Conservation (phyloP, 1,139 yeast species). For the Diutina sp. region DNA sequence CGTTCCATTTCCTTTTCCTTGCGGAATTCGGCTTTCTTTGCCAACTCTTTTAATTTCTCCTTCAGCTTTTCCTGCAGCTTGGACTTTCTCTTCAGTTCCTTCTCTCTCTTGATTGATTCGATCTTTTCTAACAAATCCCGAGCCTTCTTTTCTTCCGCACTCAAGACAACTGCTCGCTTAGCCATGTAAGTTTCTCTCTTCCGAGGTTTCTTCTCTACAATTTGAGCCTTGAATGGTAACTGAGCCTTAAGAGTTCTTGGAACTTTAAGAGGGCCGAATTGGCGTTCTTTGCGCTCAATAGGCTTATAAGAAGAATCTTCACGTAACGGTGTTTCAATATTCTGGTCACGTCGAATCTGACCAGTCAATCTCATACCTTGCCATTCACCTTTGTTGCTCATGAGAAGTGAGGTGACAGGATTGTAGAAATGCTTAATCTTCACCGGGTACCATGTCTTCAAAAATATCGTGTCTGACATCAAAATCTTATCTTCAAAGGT, state of each 20-base stretch:
- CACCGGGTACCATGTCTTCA: constrained; percentile 97
- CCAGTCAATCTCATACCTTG: constrained; percentile 95
- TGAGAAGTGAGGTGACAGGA: constrained; percentile 84
- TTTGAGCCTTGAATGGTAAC: constrained; percentile 87
- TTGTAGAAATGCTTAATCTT: constrained; percentile 83
- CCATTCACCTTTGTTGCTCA: constrained; percentile 76
- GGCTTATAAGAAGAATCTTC: constrained; percentile 63
- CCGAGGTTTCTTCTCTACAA: constrained; percentile 48
- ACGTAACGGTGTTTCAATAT: constrained; percentile 52
- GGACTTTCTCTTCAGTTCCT: constrained; percentile 63
- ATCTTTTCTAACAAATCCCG: constrained; percentile 82
- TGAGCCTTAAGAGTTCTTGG: constrained; percentile 67
- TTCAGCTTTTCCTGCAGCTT: constrained; percentile 72
- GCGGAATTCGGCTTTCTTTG: constrained; percentile 59
- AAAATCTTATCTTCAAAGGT: constrained; percentile 92
- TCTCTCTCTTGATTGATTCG: constrained; percentile 72
- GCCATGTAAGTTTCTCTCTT: constrained; percentile 72
- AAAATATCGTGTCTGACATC: constrained; percentile 77
- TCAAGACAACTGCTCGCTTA: constrained; percentile 87
- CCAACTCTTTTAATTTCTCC: constrained; percentile 61
- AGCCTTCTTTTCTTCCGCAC: constrained; percentile 90
- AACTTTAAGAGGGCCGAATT: constrained; percentile 76
- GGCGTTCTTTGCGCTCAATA: constrained; percentile 77
- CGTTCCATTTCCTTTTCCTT: constrained; percentile 69
- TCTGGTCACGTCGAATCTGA: constrained; percentile 70